Base-by-base conservation (phyloP, 208 protist genomes). In the Leishmania mexicana region DNA sequence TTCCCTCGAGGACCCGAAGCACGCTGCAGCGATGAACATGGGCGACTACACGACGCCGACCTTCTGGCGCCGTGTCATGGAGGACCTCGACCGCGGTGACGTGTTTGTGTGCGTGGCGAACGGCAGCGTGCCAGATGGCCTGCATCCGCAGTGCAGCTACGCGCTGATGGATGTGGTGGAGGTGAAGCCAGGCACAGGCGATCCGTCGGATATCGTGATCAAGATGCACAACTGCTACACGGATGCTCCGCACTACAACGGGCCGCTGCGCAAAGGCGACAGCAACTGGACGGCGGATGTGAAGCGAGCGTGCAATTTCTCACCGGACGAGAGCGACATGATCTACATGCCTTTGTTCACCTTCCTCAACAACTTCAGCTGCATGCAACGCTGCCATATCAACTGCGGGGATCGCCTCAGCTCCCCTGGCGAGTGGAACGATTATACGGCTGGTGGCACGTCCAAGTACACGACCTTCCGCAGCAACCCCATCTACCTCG, bases 381-480 rank as follows among this genome's bases (percentile, higher is more conserved):
- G 90, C 81, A 93, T 96, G 88, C 92, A 95, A 81, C 91, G 90
- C 31, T 96, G 93, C 84, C 90, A 94, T 81, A 92, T 96, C 82
- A 95, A 95, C 88, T 96, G 92, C 72, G 93, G 93, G 47, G 92
- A 95, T 75, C 93, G 92, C n/a, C 85, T 94, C 73, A 95, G 80
- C 70, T 84, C 88, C 35, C 83, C 85, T 8, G 94, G 94, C 3
- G 85, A 94, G 81, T 97, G 94, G 92, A 92, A 87, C 82, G 84
- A 88, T 53, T 87, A 85, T 70, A 95, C 89, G 6, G 83, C 83
- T 13, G 94, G 94, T 67, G 94, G 94, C 62, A 92, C 87, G 62
- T 88, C 91, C 78, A 94, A 93, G 87, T 95, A 91, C 86, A 96
- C 94, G 24, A 93, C 91, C n/a, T 95, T 95, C 90, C 94, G 92